Percentiles rank a stretch among this genome's conserved stretches.
These are phyloP conservation scores for Ramularia collo-cygni DNA, from an alignment of 2,329 filamentous ascomycete species.

Conservation along the genomic window DNA sequence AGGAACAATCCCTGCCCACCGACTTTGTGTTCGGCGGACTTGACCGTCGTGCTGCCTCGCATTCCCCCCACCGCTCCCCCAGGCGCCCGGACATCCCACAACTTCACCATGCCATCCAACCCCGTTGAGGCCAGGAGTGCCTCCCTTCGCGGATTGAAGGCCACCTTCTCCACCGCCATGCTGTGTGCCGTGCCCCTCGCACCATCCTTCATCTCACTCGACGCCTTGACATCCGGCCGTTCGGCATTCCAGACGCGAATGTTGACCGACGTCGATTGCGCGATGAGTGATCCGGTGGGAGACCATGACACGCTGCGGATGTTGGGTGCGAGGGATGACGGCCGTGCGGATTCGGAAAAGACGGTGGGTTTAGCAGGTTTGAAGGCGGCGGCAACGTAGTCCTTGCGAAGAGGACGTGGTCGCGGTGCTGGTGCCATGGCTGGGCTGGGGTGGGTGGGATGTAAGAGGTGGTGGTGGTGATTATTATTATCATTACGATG, in stretches of 20 bases:
- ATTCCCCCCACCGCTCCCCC: conserved; percentile 32
- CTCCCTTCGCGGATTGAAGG: conserved; percentile 71
- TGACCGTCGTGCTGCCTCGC: conserved; percentile 39
- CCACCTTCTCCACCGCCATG: conserved; percentile 64
- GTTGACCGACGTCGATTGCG: conserved; percentile 67
- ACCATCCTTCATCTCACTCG: conserved; percentile 59
- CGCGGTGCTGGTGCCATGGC: conserved; percentile 36
- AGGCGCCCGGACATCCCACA: conserved; percentile 69
- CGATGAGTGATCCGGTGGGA: conserved; percentile 72
- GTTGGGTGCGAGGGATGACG: conserved; percentile 26
- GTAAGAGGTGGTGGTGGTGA: no score
- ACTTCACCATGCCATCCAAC: conserved; percentile 64
- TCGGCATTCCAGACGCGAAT: conserved; percentile 79
- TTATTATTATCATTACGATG: no score
- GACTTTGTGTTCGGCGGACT: conserved; percentile 51
- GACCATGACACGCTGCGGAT: conserved; percentile 66
- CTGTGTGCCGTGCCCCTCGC: conserved; percentile 33
- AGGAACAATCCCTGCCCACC: conserved; percentile 37
- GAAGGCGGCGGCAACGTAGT: conserved; percentile 63
- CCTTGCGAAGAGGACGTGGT: conserved; percentile 58
- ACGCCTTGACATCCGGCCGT: conserved; percentile 63
- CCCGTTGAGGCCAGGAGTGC: conserved; percentile 70
- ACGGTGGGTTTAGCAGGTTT: conserved; percentile 60
- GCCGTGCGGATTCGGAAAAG: conserved; percentile 45
- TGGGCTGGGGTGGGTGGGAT: conserved; percentile 1